These are phyloP conservation scores for Panaeolus papilionaceus DNA, from an alignment of 768 basidiomycete genomes.

Conservation along the genomic window DNA sequence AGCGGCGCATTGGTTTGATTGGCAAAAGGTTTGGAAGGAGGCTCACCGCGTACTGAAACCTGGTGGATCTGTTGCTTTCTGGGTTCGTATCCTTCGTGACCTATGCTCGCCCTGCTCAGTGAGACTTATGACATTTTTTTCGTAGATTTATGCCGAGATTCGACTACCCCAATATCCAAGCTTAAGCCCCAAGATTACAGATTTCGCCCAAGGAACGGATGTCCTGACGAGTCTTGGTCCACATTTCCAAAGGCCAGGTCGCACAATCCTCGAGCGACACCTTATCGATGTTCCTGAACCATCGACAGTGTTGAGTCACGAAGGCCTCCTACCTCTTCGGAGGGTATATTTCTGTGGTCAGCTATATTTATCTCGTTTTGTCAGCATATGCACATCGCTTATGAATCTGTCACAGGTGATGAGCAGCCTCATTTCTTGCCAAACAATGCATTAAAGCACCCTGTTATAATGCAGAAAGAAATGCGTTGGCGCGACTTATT, in stretches of 20 bases:
- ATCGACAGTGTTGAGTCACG: slow-evolving; percentile 31
- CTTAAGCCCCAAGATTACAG: slow-evolving; percentile 61
- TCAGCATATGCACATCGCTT: neutral
- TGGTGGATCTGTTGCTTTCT: slow-evolving; percentile 74
- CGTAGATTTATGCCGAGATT: slow-evolving; percentile 72
- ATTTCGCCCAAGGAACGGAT: slow-evolving; percentile 67
- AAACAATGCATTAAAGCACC: slow-evolving; percentile 36
- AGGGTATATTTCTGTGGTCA: slow-evolving; percentile 67
- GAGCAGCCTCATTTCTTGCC: slow-evolving; percentile 44
- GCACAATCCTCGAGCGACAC: slow-evolving; percentile 74
- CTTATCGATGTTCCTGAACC: slow-evolving; percentile 74
- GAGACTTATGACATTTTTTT: neutral
- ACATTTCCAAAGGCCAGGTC: slow-evolving; percentile 83
- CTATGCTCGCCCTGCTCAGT: neutral
- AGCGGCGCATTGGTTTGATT: slow-evolving; percentile 86
- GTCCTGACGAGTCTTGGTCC: slow-evolving; percentile 63
- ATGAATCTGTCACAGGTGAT: slow-evolving; percentile 34
- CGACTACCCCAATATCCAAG: slow-evolving; percentile 66
- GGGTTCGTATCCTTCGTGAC: slow-evolving; percentile 51
- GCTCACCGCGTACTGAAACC: slow-evolving; percentile 61
- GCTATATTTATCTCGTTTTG: slow-evolving; percentile 17
- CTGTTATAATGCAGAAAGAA: slow-evolving; percentile 60
- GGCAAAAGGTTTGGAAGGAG: slow-evolving; percentile 74
- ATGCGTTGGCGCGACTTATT: slow-evolving; percentile 73
- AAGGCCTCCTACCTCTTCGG: slow-evolving; percentile 48